phyloP scores from a whole-genome alignment of 306 rosid species.

The Psophocarpus tetragonolobus region DNA sequence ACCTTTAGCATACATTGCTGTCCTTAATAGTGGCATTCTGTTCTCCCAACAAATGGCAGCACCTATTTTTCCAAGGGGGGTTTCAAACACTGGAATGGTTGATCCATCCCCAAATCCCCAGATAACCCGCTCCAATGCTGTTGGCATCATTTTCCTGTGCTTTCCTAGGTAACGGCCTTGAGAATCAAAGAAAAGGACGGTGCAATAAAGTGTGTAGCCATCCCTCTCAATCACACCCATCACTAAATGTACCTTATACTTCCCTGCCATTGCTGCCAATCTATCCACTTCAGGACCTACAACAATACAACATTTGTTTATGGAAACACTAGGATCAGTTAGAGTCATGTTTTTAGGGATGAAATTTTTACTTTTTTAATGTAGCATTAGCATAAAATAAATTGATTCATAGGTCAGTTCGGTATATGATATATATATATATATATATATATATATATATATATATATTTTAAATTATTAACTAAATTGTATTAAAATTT shows the following conservation, averaged over 20 bases:
- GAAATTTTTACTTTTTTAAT: neutral
- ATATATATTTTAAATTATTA: too few species aligned
- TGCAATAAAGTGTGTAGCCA: constrained; percentile 90
- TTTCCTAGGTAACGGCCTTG: constrained; percentile 89
- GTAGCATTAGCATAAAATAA: neutral
- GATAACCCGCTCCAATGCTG: constrained; percentile 72
- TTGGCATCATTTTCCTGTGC: constrained; percentile 95
- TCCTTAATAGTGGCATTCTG: constrained; percentile 86
- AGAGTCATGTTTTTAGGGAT: neutral
- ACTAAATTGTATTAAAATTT: neutral
- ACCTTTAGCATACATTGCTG: constrained; percentile 97
- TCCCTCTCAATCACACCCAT: constrained; percentile 95
- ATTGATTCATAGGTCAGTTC: neutral
- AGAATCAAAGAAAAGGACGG: constrained; percentile 82
- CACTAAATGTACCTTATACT: constrained; percentile 76
- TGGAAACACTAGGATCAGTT: neutral
- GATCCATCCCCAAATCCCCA: constrained; percentile 99
- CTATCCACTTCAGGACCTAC: constrained; percentile 92
- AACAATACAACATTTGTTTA: constrained; percentile 2
- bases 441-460: too few species aligned
- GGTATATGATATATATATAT: neutral
- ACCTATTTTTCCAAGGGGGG: constrained; percentile 89
- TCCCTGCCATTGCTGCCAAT: constrained; percentile 94
- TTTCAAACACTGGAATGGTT: constrained; percentile 87
- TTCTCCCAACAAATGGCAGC: constrained; percentile 97